These are phyloP conservation scores for Senna siamea DNA, from an alignment of 306 rosid species.

Conservation along the genomic window DNA sequence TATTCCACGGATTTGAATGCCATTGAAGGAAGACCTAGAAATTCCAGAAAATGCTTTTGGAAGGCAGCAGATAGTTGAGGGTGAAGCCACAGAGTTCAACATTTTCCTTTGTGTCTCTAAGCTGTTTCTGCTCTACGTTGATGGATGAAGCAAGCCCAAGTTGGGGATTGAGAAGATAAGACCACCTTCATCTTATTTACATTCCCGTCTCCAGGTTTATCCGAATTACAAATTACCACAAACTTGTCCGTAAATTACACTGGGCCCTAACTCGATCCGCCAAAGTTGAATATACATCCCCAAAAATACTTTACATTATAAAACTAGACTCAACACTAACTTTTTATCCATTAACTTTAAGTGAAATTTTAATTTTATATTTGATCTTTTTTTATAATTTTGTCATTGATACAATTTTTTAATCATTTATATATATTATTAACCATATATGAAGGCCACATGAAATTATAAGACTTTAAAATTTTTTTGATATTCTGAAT, in stretches of 20 bases:
- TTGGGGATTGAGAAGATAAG: neutral
- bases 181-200: neutral
- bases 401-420: too few species aligned
- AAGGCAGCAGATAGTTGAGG: conserved; percentile 45
- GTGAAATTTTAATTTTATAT: too few species aligned
- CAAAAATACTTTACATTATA: too few species aligned
- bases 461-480: too few species aligned
- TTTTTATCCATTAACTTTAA: too few species aligned
- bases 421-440: too few species aligned
- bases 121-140: neutral
- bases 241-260: neutral
- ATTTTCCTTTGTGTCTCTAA: conserved; percentile 32
- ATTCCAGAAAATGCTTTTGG: conserved; percentile 38
- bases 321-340: too few species aligned
- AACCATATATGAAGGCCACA: too few species aligned
- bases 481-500: too few species aligned
- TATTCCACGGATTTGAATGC: conserved; percentile 41
- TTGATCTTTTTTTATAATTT: too few species aligned
- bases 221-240: neutral
- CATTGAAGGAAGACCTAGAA: conserved; percentile 55
- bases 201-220: neutral
- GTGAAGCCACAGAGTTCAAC: conserved; percentile 49
- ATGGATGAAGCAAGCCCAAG: neutral
- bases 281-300: neutral
- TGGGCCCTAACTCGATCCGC: neutral